Conservation (phyloP, 208 protist species). For the Trypanosoma grayi region DNA sequence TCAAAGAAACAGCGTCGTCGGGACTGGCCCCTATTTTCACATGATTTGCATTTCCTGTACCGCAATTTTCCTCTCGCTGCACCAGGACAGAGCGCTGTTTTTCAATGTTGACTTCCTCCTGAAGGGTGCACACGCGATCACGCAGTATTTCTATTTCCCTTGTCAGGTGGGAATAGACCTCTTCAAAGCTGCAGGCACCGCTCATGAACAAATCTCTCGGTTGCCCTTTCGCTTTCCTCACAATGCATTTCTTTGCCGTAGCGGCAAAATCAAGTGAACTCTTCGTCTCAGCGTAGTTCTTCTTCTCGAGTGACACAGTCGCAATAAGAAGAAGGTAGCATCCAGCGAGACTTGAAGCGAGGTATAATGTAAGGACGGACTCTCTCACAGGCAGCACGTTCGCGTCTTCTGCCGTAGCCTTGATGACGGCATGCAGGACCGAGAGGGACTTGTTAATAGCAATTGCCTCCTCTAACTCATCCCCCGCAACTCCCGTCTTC, state of each 20-base stretch:
- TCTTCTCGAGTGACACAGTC: constrained; percentile 59
- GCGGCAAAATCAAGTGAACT: constrained; percentile 71
- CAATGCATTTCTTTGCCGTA: constrained; percentile 41
- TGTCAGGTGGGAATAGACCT: constrained; percentile 12
- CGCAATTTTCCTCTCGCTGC: not conserved
- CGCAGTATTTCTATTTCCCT: constrained; percentile 30
- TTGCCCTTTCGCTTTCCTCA: constrained; percentile 40
- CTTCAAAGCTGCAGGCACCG: constrained; percentile 21
- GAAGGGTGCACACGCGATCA: constrained; percentile 30
- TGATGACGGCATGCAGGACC: constrained; percentile 76
- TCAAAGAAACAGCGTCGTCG: not conserved
- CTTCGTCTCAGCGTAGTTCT: constrained; percentile 59
- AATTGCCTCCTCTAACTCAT: constrained; percentile 80
- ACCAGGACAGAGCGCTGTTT: constrained; percentile 7
- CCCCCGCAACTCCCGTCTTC: constrained; percentile 71
- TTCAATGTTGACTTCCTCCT: constrained; percentile 28
- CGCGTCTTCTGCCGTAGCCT: constrained; percentile 29
- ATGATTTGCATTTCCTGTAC: not conserved
- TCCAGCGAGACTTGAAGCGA: constrained; percentile 50
- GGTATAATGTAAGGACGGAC: constrained; percentile 60
- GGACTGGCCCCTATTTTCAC: not conserved
- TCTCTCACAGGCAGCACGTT: constrained; percentile 48
- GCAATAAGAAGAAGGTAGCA: constrained; percentile 75
- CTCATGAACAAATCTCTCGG: constrained; percentile 24
- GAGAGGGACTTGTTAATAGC: constrained; percentile 92